Base-by-base conservation (phyloP, 2,329 filamentous ascomycete genomes). In the Thermothelomyces thermophilus region DNA sequence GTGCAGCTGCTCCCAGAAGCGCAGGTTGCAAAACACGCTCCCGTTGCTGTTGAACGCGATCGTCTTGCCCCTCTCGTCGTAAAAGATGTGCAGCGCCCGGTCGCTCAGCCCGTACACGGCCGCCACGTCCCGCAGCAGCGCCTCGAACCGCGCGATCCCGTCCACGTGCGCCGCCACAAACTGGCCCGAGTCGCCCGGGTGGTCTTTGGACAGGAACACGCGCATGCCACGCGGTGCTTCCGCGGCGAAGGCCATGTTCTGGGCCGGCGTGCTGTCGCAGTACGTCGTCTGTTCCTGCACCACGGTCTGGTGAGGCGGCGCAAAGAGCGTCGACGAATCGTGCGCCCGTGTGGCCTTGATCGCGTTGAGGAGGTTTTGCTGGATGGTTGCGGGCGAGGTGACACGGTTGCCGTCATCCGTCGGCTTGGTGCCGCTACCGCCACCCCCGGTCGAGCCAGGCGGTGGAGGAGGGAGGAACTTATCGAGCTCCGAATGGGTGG, bases 31-130 rank as follows among this genome's bases (percentile, higher is more conserved):
- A 71, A 97, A 98, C 26, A 98, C 79, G 60, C 85, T 88, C 33
- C 91, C 90, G 34, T 77, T 80, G 8, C 80, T 79, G 65, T 98
- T 98, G 74, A 98, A 98, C 0, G 91, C 93, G 55, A 98, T 95
- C 0, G 89, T 90, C 49, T 79, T 80, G 4, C 89, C 87, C 3
- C 72, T 68, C 35, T 84, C 80, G 60, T 96, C 90, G 60, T 90
- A 89, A 70, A 91, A 97, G 44, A 97, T 86, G 64, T 94, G 91
- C 50, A 97, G 66, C 3, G 82, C 82, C 28, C 77, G 73, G 0
- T 79, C 73, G 1, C 80, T 73, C 20, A 97, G 75, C 2, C 79
- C 76, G 66, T 95, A 97, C 10, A 94, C 76, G 31, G 72, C 73
- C 2, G 80, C 83, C 10, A 89, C 75, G 13, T 90, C 85, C 24